Percentiles rank a stretch among this genome's conserved stretches.
Conservation (phyloP, 805 yeast genomes). For the Monosporozyma siamensis region DNA sequence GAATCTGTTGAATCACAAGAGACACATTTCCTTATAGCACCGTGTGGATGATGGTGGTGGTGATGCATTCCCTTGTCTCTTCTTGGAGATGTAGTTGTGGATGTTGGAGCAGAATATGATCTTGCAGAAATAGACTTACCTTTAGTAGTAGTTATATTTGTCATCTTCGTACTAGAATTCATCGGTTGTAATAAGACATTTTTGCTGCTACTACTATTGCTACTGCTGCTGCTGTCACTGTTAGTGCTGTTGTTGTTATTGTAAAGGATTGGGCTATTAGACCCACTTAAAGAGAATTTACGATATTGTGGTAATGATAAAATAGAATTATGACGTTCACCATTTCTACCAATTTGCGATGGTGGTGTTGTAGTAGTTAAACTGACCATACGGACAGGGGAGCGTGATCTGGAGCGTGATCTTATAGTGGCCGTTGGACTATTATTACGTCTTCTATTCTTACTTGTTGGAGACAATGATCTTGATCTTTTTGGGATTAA, state of each 20-base stretch:
- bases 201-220: too few species aligned
- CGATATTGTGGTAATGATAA: conserved; percentile 6
- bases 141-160: too few species aligned
- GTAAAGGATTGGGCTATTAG: conserved; percentile 4
- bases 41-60: conserved; percentile 4
- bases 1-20: conserved; percentile 87
- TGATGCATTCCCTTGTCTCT: background rate
- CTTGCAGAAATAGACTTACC: too few species aligned
- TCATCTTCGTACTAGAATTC: conserved; percentile 2
- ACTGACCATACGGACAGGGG: conserved; percentile 8
- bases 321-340: background rate
- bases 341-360: conserved; percentile 1
- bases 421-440: background rate
- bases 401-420: conserved; percentile 10
- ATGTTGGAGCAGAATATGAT: background rate
- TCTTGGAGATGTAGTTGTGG: conserved; percentile 1
- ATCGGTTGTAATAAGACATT: background rate
- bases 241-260: too few species aligned
- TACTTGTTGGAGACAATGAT: conserved; percentile 3
- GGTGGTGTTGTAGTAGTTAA: conserved; percentile 7
- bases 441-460: background rate
- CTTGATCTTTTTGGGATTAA: conserved; percentile 2
- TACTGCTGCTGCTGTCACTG: too few species aligned
- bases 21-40: conserved; percentile 52
- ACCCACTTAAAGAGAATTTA: background rate